A percentile compares a stretch with the other conserved stretches of the same genome.
Conservation (phyloP, 192 early-diverging fungal species). For the Backusella macrospora region DNA sequence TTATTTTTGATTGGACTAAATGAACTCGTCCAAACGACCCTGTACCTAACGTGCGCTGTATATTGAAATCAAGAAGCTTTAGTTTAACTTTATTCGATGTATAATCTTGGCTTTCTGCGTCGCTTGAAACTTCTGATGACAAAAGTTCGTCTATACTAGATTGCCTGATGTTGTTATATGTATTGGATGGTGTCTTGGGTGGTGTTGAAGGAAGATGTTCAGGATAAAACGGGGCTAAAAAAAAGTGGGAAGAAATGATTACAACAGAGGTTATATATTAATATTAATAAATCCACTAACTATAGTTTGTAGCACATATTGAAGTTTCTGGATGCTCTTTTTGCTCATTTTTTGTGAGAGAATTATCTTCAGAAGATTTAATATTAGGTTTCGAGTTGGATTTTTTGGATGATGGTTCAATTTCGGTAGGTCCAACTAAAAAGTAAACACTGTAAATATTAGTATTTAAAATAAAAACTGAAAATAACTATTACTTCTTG, state of each 20-base stretch:
- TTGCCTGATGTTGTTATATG: neutral
- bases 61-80: neutral
- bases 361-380: neutral
- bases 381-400: neutral
- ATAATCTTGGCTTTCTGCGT: neutral
- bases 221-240: slow-evolving; percentile 8
- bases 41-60: slow-evolving; percentile 68
- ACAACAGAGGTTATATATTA: neutral
- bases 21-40: slow-evolving; percentile 97
- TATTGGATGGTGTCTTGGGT: neutral
- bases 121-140: neutral
- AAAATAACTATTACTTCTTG: neutral
- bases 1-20: slow-evolving; percentile 72
- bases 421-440: slow-evolving; percentile 14
- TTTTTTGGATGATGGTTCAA: neutral
- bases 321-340: neutral
- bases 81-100: neutral
- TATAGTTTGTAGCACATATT: neutral
- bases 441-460: neutral
- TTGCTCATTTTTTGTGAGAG: neutral
- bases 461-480: neutral
- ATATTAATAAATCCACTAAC: slow-evolving; percentile 4
- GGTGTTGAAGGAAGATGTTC: slow-evolving; percentile 1
- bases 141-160: neutral
- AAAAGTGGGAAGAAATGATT: neutral